Evolutionary conservation across 2,329 filamentous ascomycete species (phyloP).

Genomic region (Rutstroemia sp.): DNA sequence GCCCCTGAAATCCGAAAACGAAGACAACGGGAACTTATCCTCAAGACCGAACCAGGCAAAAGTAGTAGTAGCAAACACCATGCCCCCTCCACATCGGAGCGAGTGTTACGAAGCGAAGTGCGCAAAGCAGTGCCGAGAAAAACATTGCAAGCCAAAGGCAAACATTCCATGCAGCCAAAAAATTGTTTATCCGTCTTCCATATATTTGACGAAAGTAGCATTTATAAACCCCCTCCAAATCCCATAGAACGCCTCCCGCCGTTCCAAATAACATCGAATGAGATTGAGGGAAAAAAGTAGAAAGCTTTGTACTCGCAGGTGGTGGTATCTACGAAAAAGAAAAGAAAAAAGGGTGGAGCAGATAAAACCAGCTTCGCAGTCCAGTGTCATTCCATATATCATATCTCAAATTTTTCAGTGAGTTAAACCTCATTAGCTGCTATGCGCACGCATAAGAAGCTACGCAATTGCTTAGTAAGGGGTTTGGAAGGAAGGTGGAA

Average conservation of each 20-base stretch:
- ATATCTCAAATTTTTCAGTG: background rate
- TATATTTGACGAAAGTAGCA: conserved; percentile 4
- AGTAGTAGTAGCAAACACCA: conserved; percentile 10
- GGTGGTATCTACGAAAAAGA: conserved; percentile 12
- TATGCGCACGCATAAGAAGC: conserved; percentile 31
- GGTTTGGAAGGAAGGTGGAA: conserved; percentile 3
- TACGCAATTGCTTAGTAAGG: conserved; percentile 18
- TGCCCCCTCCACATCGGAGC: background rate
- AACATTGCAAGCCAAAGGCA: background rate
- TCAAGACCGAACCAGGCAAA: background rate
- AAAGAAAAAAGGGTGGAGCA: background rate
- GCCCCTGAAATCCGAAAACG: too few relatives aligned
- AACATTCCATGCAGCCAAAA: conserved; percentile 3
- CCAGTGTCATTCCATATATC: conserved; percentile 1
- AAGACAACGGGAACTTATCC: too few relatives aligned
- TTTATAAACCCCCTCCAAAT: background rate
- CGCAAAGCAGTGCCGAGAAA: background rate
- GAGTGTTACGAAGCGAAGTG: conserved; percentile 3
- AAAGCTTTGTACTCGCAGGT: conserved; percentile 4
- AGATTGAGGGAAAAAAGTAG: conserved; percentile 1
- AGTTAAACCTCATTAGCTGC: conserved; percentile 14
- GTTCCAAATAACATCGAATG: conserved; percentile 3
- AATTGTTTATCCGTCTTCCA: background rate
- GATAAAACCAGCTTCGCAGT: conserved; percentile 1
- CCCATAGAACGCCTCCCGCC: conserved; percentile 7